Percentiles rank a stretch among this genome's conserved stretches.
These are phyloP conservation scores for Ascochyta clinopodiicola DNA, from an alignment of 2,329 filamentous ascomycete species.

Conservation along the genomic window DNA sequence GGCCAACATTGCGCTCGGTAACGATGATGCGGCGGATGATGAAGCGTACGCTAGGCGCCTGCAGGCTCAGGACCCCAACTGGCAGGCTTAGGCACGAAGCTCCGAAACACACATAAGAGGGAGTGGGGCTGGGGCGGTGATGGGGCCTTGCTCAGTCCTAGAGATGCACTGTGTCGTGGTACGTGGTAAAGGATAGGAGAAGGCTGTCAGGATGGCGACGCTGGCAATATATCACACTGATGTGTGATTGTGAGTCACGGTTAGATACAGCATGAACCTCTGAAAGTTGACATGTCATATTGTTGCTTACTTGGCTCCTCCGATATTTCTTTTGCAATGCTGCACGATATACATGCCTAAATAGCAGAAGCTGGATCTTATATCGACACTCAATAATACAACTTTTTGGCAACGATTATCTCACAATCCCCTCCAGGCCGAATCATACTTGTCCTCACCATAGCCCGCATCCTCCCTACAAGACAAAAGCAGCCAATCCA, in stretches of 20 bases:
- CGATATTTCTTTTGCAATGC: not conserved
- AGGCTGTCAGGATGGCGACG: not conserved
- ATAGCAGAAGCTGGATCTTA: too few species aligned
- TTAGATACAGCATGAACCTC: too few species aligned
- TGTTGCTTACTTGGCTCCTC: too few species aligned
- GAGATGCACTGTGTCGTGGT: not conserved
- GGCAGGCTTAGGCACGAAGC: slow-evolving; percentile 13
- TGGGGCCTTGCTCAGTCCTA: not conserved
- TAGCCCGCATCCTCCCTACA: slow-evolving; percentile 13
- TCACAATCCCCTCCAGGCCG: not conserved
- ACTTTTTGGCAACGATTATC: not conserved
- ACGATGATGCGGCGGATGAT: slow-evolving; percentile 20
- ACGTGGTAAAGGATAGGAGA: not conserved
- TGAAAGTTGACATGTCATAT: too few species aligned
- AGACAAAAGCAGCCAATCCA: slow-evolving; percentile 26
- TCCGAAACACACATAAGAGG: not conserved
- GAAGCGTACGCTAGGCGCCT: slow-evolving; percentile 28
- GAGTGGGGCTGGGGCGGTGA: too few species aligned
- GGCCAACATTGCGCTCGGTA: slow-evolving; percentile 19
- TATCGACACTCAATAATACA: not conserved
- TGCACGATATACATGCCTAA: not conserved
- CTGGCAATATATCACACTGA: not conserved
- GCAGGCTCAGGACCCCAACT: slow-evolving; percentile 30
- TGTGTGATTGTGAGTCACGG: not conserved
- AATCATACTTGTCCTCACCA: too few species aligned